Evolutionary conservation across 176 grass and related monocot species (phyloP), one percentile per base, ranked within the genome.

Genomic region (Leersia perrieri): DNA sequence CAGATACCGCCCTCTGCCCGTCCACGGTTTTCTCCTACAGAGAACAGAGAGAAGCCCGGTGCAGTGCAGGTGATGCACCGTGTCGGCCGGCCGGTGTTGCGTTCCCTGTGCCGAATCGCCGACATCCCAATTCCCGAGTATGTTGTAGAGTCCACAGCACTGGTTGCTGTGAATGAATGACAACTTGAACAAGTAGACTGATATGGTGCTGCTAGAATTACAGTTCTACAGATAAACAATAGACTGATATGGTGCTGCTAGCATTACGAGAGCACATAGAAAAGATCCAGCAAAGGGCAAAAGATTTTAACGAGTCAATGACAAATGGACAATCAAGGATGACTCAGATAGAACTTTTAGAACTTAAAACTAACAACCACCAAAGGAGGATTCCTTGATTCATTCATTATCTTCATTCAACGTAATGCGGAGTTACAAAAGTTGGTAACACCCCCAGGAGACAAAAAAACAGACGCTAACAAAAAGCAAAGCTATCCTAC

Each of bases 401-500:
- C 67, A 33, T 36, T 38, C 30, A 4, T 3, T 27, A 70, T 44
- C 51, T 84, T 80, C 71, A 65, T 58, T 66, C 41, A 72, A 77
- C 83, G 42, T 28, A 16, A 68, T 49, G 55, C 28, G 2, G 26
- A 70, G 47, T 23, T 82, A 74, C 72, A 85, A 11, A 27, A 77
- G 66, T 60, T 72, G 29, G 42, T 38, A 27, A 25, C 33, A 60
- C 51, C 65, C 39, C 11, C 13, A 53, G 49, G 31, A 11, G 11
- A 11, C 49, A 42, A 35, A 30, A 30, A 33, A 29, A 76, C 60
- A 64, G 3, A 85, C 25, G 23, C 75, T 27, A 64, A 51, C 45
- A 80, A 58, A 75, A 34, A 44, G 20, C 42, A 55, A 33, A 75
- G 12, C 61, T 69, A 76, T 30, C 69, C 80, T 82, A 66, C 41